Evolutionary conservation across 2,329 filamentous ascomycete species (phyloP), one percentile per base, ranked within the genome.

Genomic region (Peltaster fructicola): DNA sequence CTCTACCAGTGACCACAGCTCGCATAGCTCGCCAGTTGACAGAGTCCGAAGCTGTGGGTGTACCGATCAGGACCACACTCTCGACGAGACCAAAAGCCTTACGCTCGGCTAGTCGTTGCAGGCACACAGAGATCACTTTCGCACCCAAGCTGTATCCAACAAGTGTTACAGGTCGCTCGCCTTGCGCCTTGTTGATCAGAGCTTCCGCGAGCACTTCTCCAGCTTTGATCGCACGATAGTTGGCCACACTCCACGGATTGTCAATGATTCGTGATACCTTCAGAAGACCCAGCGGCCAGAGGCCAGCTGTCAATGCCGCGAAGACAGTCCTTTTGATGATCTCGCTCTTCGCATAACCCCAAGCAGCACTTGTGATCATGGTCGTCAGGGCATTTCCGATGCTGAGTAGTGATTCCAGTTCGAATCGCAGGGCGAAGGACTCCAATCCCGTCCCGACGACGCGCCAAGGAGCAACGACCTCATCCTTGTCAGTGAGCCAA

Each of bases 81-180:
- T 93, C 84, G 12, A 95, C 56, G 1, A 92, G 54, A 0, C 84
- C 85, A 39, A 90, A 92, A 0, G 77, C 80, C 29, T 68, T 67
- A 20, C 81, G 65, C 44, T 80, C 70, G 0, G 80, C 79, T 8
- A 93, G 63, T 7, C 61, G 68, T 40, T 73, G 68, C 3, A 92
- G 60, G 39, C 84, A 92, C 1, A 73, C 69, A 48, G 78, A 91
- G 23, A 93, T 81, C 8, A 88, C 68, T 14, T 47, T 45, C 9
- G 47, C 51, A 10, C 51, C 51, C 7, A 54, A 38, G 23, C 45
- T 50, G 30, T 52, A 54, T n/a, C 51, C 51, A 8, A 53, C 34
- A 4, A 54, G 35, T 6, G 43, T 53, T 9, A 54, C 45, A 2
- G 51, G 51, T 14, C 51, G 41, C 24, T 54, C 51, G 9, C 51